Percentiles rank a stretch among this genome's conserved stretches.
phyloP scores from a whole-genome alignment of 352 stramenopile genomes.

The Phytophthora syringae region DNA sequence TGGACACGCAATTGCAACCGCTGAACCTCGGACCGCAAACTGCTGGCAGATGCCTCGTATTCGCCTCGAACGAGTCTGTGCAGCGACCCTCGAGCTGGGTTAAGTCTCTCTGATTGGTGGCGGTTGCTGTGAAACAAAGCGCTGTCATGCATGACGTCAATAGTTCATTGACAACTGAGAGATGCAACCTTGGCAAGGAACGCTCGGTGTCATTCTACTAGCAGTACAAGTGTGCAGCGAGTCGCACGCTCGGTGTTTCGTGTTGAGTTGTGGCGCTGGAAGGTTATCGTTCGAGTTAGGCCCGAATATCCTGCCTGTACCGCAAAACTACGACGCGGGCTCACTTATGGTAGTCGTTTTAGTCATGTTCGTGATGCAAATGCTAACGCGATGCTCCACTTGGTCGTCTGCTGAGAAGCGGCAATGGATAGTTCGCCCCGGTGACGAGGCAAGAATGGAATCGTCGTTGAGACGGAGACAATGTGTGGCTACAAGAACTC shows the following conservation, averaged over 20 bases:
- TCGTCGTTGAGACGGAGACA: not conserved
- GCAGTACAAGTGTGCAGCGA: not conserved
- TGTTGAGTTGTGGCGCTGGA: constrained; percentile 6
- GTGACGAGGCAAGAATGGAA: not conserved
- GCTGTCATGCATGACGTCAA: not conserved
- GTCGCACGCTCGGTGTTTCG: not conserved
- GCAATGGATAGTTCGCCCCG: too few relatives aligned
- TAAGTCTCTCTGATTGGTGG: constrained; percentile 2
- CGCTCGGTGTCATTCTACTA: not conserved
- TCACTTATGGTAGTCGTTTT: too few relatives aligned
- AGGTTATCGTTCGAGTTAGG: not conserved
- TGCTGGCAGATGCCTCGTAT: constrained; percentile 8
- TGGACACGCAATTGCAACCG: constrained; percentile 4
- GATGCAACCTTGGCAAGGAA: constrained; percentile 4
- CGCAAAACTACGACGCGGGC: too few relatives aligned
- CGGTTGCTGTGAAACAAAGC: not conserved
- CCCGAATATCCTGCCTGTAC: too few relatives aligned
- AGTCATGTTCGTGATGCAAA: too few relatives aligned
- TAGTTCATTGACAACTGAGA: not conserved
- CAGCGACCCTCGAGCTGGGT: constrained; percentile 6
- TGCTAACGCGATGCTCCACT: too few relatives aligned
- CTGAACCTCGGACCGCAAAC: constrained; percentile 19
- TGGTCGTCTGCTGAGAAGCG: too few relatives aligned
- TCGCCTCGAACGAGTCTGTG: constrained; percentile 21
- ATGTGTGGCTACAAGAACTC: too few relatives aligned